Conservation (phyloP, 2,329 filamentous ascomycete genomes). For the Chrysosporium keratinophilum region DNA sequence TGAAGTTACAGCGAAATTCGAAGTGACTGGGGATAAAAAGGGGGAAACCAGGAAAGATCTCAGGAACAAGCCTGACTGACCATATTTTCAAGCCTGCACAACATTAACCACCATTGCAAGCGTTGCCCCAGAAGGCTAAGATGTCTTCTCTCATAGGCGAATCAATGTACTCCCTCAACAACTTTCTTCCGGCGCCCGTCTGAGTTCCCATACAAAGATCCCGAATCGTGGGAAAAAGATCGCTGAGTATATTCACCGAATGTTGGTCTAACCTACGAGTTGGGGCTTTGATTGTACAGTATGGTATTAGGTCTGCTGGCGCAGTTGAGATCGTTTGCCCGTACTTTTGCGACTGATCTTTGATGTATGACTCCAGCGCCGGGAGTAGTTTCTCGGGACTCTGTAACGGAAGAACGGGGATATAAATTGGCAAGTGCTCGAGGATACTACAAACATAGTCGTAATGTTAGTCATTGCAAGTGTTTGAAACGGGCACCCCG, state of each 20-base stretch:
- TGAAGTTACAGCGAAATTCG: too few relatives aligned
- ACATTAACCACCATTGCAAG: background rate
- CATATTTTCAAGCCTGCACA: too few relatives aligned
- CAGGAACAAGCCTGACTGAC: too few relatives aligned
- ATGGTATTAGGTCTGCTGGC: constrained; percentile 19
- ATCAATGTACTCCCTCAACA: constrained; percentile 28
- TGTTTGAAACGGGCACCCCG: background rate
- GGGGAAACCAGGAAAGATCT: background rate
- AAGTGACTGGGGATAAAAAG: background rate
- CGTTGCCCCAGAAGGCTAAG: constrained; percentile 29
- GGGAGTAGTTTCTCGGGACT: constrained; percentile 18
- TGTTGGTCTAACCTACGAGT: constrained; percentile 21
- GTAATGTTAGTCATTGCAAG: background rate
- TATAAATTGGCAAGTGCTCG: constrained; percentile 16
- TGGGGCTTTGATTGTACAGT: constrained; percentile 17
- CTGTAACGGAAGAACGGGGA: constrained; percentile 29
- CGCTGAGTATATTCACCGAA: constrained; percentile 25
- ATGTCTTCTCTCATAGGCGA: constrained; percentile 24
- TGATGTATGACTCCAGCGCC: constrained; percentile 24
- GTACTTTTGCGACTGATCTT: constrained; percentile 27
- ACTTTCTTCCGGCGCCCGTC: constrained; percentile 17
- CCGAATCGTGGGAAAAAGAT: constrained; percentile 22
- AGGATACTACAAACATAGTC: constrained; percentile 15
- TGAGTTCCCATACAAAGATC: constrained; percentile 17
- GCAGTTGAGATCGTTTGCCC: constrained; percentile 2